phyloP scores from a whole-genome alignment of 495 filamentous ascomycete species.

The Neurospora intermedia region DNA sequence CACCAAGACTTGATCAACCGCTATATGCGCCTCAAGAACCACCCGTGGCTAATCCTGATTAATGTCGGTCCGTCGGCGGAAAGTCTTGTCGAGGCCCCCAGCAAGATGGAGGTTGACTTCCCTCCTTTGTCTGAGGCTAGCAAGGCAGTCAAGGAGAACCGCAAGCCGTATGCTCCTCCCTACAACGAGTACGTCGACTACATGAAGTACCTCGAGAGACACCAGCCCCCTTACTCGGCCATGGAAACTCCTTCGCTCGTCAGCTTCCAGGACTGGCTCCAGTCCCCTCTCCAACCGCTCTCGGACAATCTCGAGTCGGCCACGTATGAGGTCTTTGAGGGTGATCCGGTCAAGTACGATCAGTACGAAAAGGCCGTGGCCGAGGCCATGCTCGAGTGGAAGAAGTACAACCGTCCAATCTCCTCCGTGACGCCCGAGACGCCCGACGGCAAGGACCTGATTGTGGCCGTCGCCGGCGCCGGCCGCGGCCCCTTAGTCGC shows the following conservation, averaged over 20 bases:
- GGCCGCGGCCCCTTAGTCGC: slow-evolving; percentile 87
- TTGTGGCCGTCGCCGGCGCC: slow-evolving; percentile 87
- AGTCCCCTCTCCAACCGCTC: slow-evolving; percentile 86
- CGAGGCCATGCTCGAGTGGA: slow-evolving; percentile 75
- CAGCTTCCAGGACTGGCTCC: slow-evolving; percentile 77
- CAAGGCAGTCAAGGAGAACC: slow-evolving; percentile 24
- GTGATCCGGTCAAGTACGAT: slow-evolving; percentile 94
- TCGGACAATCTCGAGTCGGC: slow-evolving; percentile 94
- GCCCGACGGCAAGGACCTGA: slow-evolving; percentile 49
- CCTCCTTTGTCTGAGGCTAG: slow-evolving; percentile 56
- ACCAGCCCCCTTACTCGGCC: slow-evolving; percentile 54
- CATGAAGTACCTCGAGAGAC: slow-evolving; percentile 69
- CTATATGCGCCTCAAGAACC: slow-evolving; percentile 71
- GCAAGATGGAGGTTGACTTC: slow-evolving; percentile 35
- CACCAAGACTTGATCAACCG: slow-evolving; percentile 71
- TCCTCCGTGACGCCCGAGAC: slow-evolving; percentile 34
- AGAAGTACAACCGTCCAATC: slow-evolving; percentile 54
- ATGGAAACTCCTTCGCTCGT: slow-evolving; percentile 31
- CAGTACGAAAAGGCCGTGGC: slow-evolving; percentile 84
- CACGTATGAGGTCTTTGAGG: slow-evolving; percentile 98
- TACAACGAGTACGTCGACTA: slow-evolving; percentile 59
- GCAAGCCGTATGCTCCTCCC: slow-evolving; percentile 16
- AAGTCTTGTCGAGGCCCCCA: slow-evolving; percentile 34
- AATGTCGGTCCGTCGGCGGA: slow-evolving; percentile 61
- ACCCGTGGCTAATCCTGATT: slow-evolving; percentile 72